Conservation (phyloP, 108 stramenopile species). For the Skeletonema grethae region DNA sequence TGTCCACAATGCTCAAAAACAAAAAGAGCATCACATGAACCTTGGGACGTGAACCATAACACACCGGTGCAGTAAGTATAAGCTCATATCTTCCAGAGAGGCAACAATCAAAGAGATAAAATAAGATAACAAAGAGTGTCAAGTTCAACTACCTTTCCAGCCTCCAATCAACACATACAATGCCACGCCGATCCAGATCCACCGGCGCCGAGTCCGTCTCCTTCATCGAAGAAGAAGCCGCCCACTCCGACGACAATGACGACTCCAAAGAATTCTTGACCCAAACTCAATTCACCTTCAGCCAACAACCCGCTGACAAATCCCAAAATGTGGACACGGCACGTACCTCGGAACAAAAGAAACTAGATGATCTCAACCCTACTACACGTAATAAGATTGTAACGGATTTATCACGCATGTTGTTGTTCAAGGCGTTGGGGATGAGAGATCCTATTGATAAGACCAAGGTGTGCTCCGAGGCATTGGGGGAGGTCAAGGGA, state of each 20-base stretch:
- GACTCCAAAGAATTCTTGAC: background rate
- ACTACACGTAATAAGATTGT: conserved; percentile 61
- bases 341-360: conserved; percentile 47
- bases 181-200: conserved; percentile 3
- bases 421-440: conserved; percentile 77
- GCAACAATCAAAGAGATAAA: no score
- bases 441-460: conserved; percentile 76
- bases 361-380: conserved; percentile 55
- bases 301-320: conserved; percentile 62
- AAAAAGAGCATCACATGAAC: no score
- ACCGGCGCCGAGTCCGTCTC: background rate
- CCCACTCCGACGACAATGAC: background rate
- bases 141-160: no score
- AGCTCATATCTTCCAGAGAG: no score
- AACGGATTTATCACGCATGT: conserved; percentile 55
- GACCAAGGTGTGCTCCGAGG: conserved; percentile 67
- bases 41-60: no score
- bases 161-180: no score
- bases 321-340: conserved; percentile 64
- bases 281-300: conserved; percentile 45
- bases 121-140: no score
- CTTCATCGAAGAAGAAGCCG: background rate
- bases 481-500: conserved; percentile 48
- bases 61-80: no score
- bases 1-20: no score